A percentile compares a stretch with the other conserved stretches of the same genome.
Conservation (phyloP, 2,329 filamentous ascomycete genomes). For the Fusarium palustre region DNA sequence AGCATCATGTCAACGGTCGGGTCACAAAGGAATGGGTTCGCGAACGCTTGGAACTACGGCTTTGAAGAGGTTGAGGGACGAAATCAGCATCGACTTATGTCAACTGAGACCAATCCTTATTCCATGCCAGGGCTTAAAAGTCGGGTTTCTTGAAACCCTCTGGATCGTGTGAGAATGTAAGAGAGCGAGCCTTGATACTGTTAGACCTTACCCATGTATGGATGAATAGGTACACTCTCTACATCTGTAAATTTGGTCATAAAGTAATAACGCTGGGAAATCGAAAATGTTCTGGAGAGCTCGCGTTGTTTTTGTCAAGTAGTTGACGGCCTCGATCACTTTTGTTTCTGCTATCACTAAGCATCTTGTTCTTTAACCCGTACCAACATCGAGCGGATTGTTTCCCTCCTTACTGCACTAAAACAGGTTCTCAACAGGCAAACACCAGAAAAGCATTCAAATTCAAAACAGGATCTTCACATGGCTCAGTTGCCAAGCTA, state of each 20-base stretch:
- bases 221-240: background rate
- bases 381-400: background rate
- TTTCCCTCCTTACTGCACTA: background rate
- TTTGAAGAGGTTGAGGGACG: background rate
- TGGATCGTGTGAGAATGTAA: background rate
- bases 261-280: background rate
- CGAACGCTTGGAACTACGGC: too few species aligned
- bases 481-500: slow-evolving; percentile 24
- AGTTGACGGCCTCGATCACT: background rate
- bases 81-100: background rate
- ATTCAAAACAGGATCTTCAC: slow-evolving; percentile 16
- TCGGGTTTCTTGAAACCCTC: background rate
- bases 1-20: background rate
- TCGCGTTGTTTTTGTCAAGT: too few species aligned
- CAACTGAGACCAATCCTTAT: background rate
- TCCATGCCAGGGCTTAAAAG: background rate
- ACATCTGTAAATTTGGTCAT: too few species aligned
- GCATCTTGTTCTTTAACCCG: background rate
- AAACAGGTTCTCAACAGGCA: slow-evolving; percentile 10
- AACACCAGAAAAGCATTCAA: background rate
- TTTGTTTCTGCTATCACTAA: background rate
- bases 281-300: background rate
- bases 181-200: background rate
- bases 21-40: background rate
- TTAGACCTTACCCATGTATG: background rate